Evolutionary conservation across 1,139 yeast genomes (phyloP).

Genomic region (Diutina ranongensis): DNA sequence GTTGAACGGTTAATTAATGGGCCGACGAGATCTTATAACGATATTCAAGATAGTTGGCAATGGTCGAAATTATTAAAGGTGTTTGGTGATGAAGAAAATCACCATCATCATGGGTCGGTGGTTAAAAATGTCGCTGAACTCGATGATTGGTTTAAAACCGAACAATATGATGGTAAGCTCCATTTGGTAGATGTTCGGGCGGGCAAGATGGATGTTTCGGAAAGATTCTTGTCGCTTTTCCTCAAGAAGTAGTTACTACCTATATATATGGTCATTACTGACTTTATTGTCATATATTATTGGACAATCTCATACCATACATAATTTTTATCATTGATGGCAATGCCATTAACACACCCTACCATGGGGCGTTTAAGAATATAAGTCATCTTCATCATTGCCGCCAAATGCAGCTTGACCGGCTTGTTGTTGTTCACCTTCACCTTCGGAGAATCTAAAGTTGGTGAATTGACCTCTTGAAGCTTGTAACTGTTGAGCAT

Average conservation of each 20-base stretch:
- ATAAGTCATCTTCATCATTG: constrained; percentile 89
- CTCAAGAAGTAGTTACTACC: constrained; percentile 2
- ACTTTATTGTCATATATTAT: no score
- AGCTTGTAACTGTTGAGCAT: constrained; percentile 92
- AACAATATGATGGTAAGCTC: constrained; percentile 20
- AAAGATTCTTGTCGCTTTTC: constrained; percentile 4
- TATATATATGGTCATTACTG: no score
- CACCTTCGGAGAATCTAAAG: constrained; percentile 54
- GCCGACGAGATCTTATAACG: constrained; percentile 64
- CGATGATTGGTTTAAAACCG: constrained; percentile 13
- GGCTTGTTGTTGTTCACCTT: constrained; percentile 11
- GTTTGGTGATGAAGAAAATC: constrained; percentile 47
- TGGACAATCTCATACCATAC: neutral
- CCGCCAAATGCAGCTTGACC: constrained; percentile 39
- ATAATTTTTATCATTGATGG: neutral
- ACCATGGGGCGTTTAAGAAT: constrained; percentile 16
- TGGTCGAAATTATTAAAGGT: constrained; percentile 57
- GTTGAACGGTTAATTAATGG: constrained; percentile 81
- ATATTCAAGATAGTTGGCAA: constrained; percentile 67
- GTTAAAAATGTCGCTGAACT: constrained; percentile 21
- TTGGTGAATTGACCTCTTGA: constrained; percentile 86
- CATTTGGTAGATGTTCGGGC: constrained; percentile 48
- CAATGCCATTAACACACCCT: neutral
- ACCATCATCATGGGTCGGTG: constrained; percentile 23
- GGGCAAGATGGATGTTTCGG: constrained; percentile 20